Percentiles rank a stretch among this genome's conserved stretches.
phyloP scores from a whole-genome alignment of 2,329 filamentous ascomycete species.

The Venturia effusa region DNA sequence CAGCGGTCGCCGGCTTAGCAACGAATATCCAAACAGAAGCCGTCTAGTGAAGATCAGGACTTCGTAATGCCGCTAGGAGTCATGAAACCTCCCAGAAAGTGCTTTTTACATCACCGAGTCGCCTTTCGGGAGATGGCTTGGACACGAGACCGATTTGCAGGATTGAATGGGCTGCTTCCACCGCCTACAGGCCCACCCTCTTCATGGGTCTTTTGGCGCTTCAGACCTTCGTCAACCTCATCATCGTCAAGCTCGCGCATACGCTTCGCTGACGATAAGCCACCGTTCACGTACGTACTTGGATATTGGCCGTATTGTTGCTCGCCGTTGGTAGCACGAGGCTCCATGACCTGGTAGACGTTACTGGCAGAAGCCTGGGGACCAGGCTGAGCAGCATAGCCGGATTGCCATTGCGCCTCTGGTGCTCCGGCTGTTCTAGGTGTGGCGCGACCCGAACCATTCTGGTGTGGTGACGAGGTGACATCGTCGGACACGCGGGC shows the following conservation, averaged over 20 bases:
- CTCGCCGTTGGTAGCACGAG: conserved; percentile 55
- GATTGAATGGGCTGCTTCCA: conserved; percentile 8
- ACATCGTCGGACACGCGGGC: conserved; percentile 72
- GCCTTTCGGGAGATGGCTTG: conserved; percentile 2
- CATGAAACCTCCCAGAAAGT: not conserved
- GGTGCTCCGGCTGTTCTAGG: conserved; percentile 65
- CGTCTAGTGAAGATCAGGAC: not conserved
- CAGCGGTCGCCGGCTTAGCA: not conserved
- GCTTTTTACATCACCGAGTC: not conserved
- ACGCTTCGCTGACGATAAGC: conserved; percentile 55
- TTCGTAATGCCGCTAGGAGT: not conserved
- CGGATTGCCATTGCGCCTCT: conserved; percentile 59
- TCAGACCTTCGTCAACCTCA: conserved; percentile 53
- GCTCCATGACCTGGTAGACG: conserved; percentile 81
- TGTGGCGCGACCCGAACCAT: conserved; percentile 72
- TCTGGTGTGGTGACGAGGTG: conserved; percentile 72
- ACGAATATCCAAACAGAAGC: not conserved
- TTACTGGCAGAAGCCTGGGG: conserved; percentile 64
- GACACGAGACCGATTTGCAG: not conserved
- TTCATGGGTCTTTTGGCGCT: conserved; percentile 71
- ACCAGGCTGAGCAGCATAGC: conserved; percentile 30
- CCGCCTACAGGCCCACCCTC: conserved; percentile 35
- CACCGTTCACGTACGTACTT: conserved; percentile 56
- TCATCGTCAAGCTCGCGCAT: conserved; percentile 51
- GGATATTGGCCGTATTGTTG: not conserved